These are phyloP conservation scores for Circinella minor DNA, from an alignment of 371 early-diverging fungal species.

Conservation along the genomic window DNA sequence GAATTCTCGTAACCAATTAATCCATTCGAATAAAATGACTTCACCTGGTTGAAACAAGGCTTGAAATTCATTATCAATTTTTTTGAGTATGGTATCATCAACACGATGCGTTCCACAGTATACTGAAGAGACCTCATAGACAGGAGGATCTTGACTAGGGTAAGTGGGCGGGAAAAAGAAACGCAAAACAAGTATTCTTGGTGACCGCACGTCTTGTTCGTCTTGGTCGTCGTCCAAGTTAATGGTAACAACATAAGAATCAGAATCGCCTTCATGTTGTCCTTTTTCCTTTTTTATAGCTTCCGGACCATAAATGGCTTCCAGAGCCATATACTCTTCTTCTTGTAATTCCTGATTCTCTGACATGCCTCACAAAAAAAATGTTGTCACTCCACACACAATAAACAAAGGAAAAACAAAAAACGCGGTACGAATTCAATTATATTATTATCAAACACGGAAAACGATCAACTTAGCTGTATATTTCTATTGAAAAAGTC, in stretches of 20 bases:
- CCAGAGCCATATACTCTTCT: constrained; percentile 45
- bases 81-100: constrained; percentile 39
- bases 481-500: not conserved
- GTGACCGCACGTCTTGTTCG: constrained; percentile 29
- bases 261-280: not conserved
- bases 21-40: constrained; percentile 82
- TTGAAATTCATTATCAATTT: constrained; percentile 59
- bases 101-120: constrained; percentile 65
- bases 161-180: constrained; percentile 73
- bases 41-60: constrained; percentile 66
- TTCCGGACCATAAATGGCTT: constrained; percentile 47
- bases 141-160: constrained; percentile 68
- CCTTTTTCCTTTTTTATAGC: constrained; percentile 27
- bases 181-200: constrained; percentile 42
- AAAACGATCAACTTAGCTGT: too few relatives aligned
- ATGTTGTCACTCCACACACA: too few relatives aligned
- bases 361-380: not conserved
- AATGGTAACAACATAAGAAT: constrained; percentile 35
- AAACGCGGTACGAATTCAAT: not conserved
- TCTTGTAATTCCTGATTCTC: constrained; percentile 36
- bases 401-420: too few relatives aligned
- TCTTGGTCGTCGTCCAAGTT: constrained; percentile 40
- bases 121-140: constrained; percentile 72
- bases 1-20: constrained; percentile 69
- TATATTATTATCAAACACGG: not conserved